Evolutionary conservation across 139 green algal genomes (phyloP), one percentile per base, ranked within the genome.

Genomic region (Spirogloea muscicola): DNA sequence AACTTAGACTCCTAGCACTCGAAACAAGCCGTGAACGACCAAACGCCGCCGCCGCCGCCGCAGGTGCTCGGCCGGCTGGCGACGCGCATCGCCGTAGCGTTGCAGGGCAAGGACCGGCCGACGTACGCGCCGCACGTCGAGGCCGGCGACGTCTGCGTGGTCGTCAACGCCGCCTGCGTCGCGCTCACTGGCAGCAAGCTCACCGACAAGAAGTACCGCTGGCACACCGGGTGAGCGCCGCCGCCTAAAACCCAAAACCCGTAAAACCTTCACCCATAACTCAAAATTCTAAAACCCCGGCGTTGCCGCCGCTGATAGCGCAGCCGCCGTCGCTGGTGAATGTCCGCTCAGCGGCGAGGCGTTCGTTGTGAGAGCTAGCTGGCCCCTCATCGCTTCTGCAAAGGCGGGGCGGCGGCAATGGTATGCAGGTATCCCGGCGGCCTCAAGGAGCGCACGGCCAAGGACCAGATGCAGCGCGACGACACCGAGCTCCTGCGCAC

Each of bases 91-190:
- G 44, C 82, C 27, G 13, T 61, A 37, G 38, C 85, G 9, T 55
- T 88, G 5, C 68, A 82, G 73, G 84, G 84, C 21, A 88, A 88
- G 57, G 84, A 88, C 73, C 87, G 88, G 70, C 84, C 84, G 34
- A 88, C 84, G 42, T 88, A 88, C 59, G 31, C 69, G 13, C 84
- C 83, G 4, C 40, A 64, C 13, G 29, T 48, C 3, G 72, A 80
- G 10, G 46, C 78, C 3, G 84, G 82, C 10, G 84, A 88, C 44
- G 58, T 87, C 18, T 74, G 84, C 18, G 79, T 88, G 1, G 82
- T 87, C 3, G 36, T 86, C 29, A 88, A 88, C 39, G 82, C 84
- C 21, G 42, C 41, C 29, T n/a, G 87, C 3, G 48, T 87, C 1
- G 68, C 44, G 43, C 42, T 88, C 18, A 88, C 82, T 29, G 84